phyloP scores from a whole-genome alignment of 73 alveolate species.

The Uronychia setigera region DNA sequence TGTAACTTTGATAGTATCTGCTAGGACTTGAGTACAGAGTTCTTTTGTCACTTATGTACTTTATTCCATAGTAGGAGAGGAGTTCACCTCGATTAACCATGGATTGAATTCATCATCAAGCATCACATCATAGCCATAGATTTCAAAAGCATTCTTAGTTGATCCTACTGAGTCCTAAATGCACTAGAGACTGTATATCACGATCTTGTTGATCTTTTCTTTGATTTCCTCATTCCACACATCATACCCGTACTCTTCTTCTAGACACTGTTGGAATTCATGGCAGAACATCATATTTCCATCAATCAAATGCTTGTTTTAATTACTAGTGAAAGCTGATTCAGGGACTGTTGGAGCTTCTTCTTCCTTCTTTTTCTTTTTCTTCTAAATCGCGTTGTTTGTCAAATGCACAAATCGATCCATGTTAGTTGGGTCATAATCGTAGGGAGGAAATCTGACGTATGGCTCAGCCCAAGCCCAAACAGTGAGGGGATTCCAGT shows the following conservation, averaged over 20 bases:
- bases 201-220: constrained; percentile 87
- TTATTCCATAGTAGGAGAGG: constrained; percentile 93
- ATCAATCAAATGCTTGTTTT: constrained; percentile 59
- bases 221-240: constrained; percentile 89
- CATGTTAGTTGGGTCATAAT: constrained; percentile 88
- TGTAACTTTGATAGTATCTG: constrained; percentile 87
- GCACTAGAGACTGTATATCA: constrained; percentile 84
- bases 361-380: constrained; percentile 58
- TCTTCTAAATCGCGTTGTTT: constrained; percentile 94
- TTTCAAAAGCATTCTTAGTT: constrained; percentile 89
- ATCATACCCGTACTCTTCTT: constrained; percentile 84
- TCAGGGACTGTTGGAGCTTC: constrained; percentile 27
- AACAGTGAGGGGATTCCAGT: constrained; percentile 92
- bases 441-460: constrained; percentile 97
- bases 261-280: constrained; percentile 79
- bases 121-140: constrained; percentile 97
- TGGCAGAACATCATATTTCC: constrained; percentile 98
- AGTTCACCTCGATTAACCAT: constrained; percentile 91
- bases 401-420: constrained; percentile 96
- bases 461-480: constrained; percentile 96
- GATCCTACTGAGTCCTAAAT: constrained; percentile 91
- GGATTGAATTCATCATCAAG: constrained; percentile 84
- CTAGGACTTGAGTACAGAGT: constrained; percentile 76
- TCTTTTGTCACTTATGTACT: constrained; percentile 92
- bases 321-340: background rate